Percentiles rank a stretch among this genome's conserved stretches.
Conservation (phyloP, 495 filamentous ascomycete species). For the Penicillium waksmanii region DNA sequence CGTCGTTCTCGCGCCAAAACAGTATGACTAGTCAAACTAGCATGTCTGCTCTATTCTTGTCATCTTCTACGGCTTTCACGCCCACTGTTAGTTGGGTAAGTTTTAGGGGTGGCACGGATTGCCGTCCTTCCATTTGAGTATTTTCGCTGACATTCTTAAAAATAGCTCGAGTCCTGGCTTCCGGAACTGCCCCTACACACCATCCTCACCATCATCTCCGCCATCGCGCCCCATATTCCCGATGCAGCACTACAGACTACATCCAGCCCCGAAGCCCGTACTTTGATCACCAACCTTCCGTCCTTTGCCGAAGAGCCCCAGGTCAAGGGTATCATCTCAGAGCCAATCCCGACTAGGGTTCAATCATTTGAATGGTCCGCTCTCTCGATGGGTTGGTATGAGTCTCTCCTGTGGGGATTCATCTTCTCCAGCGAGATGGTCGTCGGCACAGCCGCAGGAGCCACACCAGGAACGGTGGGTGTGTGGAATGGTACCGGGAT, state of each 20-base stretch:
- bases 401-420: slow-evolving; percentile 93
- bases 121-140: no score
- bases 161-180: slow-evolving; percentile 91
- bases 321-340: slow-evolving; percentile 62
- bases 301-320: slow-evolving; percentile 68
- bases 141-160: no score
- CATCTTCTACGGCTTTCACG: slow-evolving; percentile 64
- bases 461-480: slow-evolving; percentile 75
- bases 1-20: slow-evolving; percentile 86
- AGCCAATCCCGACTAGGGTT: slow-evolving; percentile 73
- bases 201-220: slow-evolving; percentile 75
- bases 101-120: slow-evolving; percentile 16
- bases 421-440: slow-evolving; percentile 90
- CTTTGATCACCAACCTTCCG: slow-evolving; percentile 51
- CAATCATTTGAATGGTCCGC: slow-evolving; percentile 97
- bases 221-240: slow-evolving; percentile 53
- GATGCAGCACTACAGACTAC: slow-evolving; percentile 39
- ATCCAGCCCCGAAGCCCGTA: slow-evolving; percentile 41
- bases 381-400: slow-evolving; percentile 93
- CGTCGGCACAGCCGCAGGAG: slow-evolving; percentile 60
- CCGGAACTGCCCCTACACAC: slow-evolving; percentile 91
- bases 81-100: slow-evolving; percentile 76
- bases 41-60: slow-evolving; percentile 58
- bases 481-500: slow-evolving; percentile 93
- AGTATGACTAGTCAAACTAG: slow-evolving; percentile 83